Base-by-base conservation (phyloP, 1,284 basidiomycete species). In the Neolentinus lepideus region DNA sequence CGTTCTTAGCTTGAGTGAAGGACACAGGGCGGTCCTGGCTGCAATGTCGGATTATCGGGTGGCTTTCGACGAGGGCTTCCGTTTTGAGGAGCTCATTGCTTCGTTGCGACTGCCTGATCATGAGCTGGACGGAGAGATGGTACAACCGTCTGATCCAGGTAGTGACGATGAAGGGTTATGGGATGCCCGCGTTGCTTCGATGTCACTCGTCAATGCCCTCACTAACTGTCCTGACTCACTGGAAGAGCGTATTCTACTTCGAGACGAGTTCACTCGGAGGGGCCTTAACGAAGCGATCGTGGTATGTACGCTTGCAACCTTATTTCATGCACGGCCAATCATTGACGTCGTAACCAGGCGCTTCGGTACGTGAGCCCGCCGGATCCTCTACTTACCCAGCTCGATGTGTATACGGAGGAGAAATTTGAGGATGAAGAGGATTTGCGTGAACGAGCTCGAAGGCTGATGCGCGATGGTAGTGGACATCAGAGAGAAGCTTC, bases 381-480 rank as follows among this genome's bases (percentile, higher is more conserved):
- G 11, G 90, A 93, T 47, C 69, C 70, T 1, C 71, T 94, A 27
- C 65, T 86, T 16, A 87, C 79, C 0, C 92, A 95, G 63, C 73
- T 94, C 4, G 82, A 89, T 59, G 79, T 92, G 16, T 95, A 93
- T 62, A 79, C 81, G 0, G 92, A 96, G 60, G 92, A 94, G 67
- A 90, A 92, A 63, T 89, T 88, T 52, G 92, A 94, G 61, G 93
- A 96, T 67, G 87, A 92, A 66, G 85, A 90, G 65, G 90, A 94
- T 55, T 77, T 92, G 68, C 81, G 84, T 19, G 85, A 91, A 56
- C 79, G 80, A 31, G 74, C 80, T 16, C 73, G 75, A 12, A 71
- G 67, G 59, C 63, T 80, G n/a, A 70, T 84, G 56, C 65, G 65
- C 38, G 62, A 67, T 54, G 66, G 62, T 48, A 62, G 62, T 36